Conservation (phyloP, 1,284 basidiomycete genomes). For the Leccinum fallax region DNA sequence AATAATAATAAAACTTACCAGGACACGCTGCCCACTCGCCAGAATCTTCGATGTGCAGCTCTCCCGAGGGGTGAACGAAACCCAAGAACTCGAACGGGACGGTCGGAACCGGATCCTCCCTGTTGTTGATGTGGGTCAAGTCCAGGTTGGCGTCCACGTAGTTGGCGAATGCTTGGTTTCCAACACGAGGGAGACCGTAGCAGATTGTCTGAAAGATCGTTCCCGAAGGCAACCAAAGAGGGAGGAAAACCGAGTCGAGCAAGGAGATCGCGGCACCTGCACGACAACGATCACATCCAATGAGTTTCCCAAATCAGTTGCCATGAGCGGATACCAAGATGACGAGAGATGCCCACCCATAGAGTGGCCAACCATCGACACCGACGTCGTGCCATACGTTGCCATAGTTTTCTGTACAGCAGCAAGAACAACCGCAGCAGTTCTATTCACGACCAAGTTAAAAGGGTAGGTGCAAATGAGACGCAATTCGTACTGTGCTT, state of each 20-base stretch:
- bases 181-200: constrained; percentile 67
- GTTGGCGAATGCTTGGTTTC: constrained; percentile 63
- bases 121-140: constrained; percentile 55
- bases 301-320: background rate
- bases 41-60: constrained; percentile 56
- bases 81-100: constrained; percentile 53
- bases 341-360: constrained; percentile 39
- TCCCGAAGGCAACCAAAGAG: constrained; percentile 38
- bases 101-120: constrained; percentile 51
- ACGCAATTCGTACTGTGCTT: constrained; percentile 44
- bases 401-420: constrained; percentile 49
- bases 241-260: constrained; percentile 48
- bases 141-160: constrained; percentile 54
- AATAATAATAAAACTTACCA: constrained; percentile 30
- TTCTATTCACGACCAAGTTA: constrained; percentile 36
- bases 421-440: constrained; percentile 50
- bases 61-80: constrained; percentile 58
- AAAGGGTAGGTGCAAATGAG: constrained; percentile 3
- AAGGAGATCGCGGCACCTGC: constrained; percentile 54
- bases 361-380: constrained; percentile 60
- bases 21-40: constrained; percentile 51
- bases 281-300: background rate
- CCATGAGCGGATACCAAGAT: background rate
- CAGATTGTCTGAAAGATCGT: constrained; percentile 40
- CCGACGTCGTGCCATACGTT: constrained; percentile 40